Base-by-base conservation (phyloP, 352 stramenopile genomes). In the Pythium utonaiense region DNA sequence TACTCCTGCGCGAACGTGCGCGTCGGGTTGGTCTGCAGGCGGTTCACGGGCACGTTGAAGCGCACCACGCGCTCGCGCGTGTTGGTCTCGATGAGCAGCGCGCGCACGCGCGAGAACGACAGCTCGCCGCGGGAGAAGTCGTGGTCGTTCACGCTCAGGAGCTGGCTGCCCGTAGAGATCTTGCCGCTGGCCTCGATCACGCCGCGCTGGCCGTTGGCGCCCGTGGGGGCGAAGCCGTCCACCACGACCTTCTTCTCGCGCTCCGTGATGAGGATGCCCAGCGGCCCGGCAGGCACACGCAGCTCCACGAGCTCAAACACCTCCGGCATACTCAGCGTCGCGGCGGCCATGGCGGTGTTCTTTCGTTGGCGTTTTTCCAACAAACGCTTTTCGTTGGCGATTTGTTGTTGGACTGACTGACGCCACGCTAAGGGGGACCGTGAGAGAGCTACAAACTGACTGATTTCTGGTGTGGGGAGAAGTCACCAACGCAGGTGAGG, bases 241-340 rank as follows among this genome's bases (percentile, higher is more conserved):
- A 95, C 79, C 16, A 93, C 62, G 24, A 89, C 76, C 44, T 60
- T 36, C 70, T 64, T 30, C 70, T 72, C 56, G 40, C 69, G 40
- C 57, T 90, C 86, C 49, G 78, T 91, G 31, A 95, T 80, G 63
- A 95, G 80, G 27, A 95, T 80, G 0, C 82, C 85, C 1, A 95
- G 69, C 1, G 85, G 78, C 0, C 84, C 84, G 1, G 80, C 63
- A 10, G 80, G 79, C 25, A 92, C 85, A 27, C 70, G 69, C 48
- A 95, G 74, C 53, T 88, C 77, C 34, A 95, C 80, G 57, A 77
- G 17, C 52, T 69, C 51, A 25, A 52, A 72, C 28, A 65, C 60
- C 10, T 65, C 60, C 6, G 53, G 42, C 36, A 56, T 60, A 21
- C 38, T 56, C 33, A 51, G 12, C 22, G 25, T 51, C 22, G 44